Evolutionary conservation across 768 basidiomycete species (phyloP), one percentile per base, ranked within the genome.

Genomic region (Coprinopsis marcescibilis): DNA sequence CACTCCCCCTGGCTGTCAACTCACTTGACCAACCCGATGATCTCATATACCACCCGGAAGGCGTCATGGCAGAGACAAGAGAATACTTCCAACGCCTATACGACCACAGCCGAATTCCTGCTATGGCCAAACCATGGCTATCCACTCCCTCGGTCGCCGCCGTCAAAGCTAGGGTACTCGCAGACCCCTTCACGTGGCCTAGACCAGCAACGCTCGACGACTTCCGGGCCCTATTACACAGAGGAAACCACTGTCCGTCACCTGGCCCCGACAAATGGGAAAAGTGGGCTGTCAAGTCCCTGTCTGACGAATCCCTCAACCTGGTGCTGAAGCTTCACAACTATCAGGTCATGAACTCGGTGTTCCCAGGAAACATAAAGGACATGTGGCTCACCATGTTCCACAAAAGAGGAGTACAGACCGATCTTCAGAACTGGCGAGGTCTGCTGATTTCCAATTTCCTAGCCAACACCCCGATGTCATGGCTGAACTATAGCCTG

Each of bases 251-350:
- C 2, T 50, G 57, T 2, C 65, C 65, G 1, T 38, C 60, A 1
- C 65, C 64, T 1, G 64, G 62, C 0, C 62, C 61, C 1, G 65
- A 66, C 46, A 52, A 52, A n/a, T 64, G 64, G 65, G 64, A 66
- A 50, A 66, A 67, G 50, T 67, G 66, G 66, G 53, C 47, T 11
- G 27, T 65, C 1, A 57, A 57, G 21, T n/a, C 49, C 1, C 52
- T 68, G 0, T 55, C 54, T 0, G 63, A 65, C 37, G 1, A 21
- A 1, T 51, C 57, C 0, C 52, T 66, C 1, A 5, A 35, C 0
- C 34, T 59, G 0, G 57, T 66, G 1, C 48, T 62, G 1, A 39
- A 56, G 14, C 58, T 68, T 1, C 46, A 52, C 36, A 66, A 65
- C 52, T 64, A 60, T 45, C 48, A 54, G 4, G 49, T 65, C 38